Conservation (phyloP, 345 rosid genomes). For the Syzygium aromaticum region DNA sequence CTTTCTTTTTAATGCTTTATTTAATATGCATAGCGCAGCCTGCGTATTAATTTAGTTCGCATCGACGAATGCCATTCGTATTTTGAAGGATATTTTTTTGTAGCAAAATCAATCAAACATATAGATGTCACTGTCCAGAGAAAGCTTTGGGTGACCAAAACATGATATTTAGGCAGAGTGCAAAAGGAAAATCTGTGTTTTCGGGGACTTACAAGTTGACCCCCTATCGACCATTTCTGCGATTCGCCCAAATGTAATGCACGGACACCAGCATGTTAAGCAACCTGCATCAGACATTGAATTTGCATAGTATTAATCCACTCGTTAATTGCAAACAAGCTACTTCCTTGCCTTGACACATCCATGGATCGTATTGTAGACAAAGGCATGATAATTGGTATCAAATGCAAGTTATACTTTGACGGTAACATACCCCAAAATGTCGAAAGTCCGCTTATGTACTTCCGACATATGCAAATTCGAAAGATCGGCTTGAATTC, state of each 20-base stretch:
- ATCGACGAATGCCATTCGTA: background rate
- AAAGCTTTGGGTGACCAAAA: background rate
- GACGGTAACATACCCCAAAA: background rate
- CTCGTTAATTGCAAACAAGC: background rate
- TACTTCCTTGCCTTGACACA: background rate
- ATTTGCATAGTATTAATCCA: background rate
- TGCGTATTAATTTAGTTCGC: background rate
- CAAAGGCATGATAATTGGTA: background rate
- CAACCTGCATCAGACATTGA: slow-evolving; percentile 24
- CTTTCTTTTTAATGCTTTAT: background rate
- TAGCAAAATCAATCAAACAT: background rate
- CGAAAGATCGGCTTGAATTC: background rate
- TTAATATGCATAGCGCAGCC: background rate
- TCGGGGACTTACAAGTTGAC: slow-evolving; percentile 23
- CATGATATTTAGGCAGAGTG: background rate
- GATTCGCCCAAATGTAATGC: slow-evolving; percentile 52
- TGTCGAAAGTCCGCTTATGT: background rate
- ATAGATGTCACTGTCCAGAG: background rate
- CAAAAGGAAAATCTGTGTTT: background rate
- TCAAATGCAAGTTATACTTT: background rate
- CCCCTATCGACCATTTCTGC: slow-evolving; percentile 68
- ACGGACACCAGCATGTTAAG: slow-evolving; percentile 63
- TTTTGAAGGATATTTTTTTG: background rate
- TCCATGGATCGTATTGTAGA: background rate
- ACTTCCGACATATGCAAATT: background rate